A percentile compares a stretch with the other conserved stretches of the same genome.
These are phyloP conservation scores for Trypanosoma mega DNA, from an alignment of 208 protist species.

Conservation along the genomic window DNA sequence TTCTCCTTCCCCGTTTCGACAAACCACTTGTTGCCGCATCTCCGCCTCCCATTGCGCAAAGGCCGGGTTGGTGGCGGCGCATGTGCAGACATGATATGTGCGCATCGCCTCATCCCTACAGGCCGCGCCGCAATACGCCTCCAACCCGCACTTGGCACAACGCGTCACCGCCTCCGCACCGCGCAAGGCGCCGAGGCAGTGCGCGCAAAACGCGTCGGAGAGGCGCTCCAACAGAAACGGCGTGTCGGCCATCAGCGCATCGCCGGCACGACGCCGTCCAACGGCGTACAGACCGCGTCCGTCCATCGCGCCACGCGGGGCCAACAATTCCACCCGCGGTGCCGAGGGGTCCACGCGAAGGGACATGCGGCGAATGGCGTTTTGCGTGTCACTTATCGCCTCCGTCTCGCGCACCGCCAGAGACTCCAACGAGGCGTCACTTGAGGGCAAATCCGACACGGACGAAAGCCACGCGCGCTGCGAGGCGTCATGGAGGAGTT, in stretches of 20 bases:
- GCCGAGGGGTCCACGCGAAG: slow-evolving; percentile 3
- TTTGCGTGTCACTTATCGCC: slow-evolving; percentile 24
- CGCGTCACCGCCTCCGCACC: not conserved
- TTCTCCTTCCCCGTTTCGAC: slow-evolving; percentile 27
- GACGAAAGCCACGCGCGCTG: not conserved
- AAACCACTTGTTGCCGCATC: slow-evolving; percentile 55
- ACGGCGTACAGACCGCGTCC: slow-evolving; percentile 76
- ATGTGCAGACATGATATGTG: slow-evolving; percentile 77
- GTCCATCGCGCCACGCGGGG: slow-evolving; percentile 50
- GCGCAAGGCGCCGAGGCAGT: slow-evolving; percentile 56
- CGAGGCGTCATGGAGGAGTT: slow-evolving; percentile 12
- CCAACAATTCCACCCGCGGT: slow-evolving; percentile 53
- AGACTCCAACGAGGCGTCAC: slow-evolving; percentile 17
- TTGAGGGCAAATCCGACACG: not conserved
- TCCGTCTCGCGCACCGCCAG: slow-evolving; percentile 32
- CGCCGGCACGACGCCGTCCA: slow-evolving; percentile 36
- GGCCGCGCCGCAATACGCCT: slow-evolving; percentile 69
- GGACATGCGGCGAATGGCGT: slow-evolving; percentile 25
- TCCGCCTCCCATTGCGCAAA: slow-evolving; percentile 48
- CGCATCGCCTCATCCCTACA: slow-evolving; percentile 73
- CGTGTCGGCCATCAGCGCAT: slow-evolving; percentile 51
- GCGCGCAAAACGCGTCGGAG: slow-evolving; percentile 52
- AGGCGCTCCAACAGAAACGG: slow-evolving; percentile 63
- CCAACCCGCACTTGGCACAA: slow-evolving; percentile 51
- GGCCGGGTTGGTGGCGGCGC: slow-evolving; percentile 49